Conservation (phyloP, 2,329 filamentous ascomycete genomes). For the Diaporthe nobilis region DNA sequence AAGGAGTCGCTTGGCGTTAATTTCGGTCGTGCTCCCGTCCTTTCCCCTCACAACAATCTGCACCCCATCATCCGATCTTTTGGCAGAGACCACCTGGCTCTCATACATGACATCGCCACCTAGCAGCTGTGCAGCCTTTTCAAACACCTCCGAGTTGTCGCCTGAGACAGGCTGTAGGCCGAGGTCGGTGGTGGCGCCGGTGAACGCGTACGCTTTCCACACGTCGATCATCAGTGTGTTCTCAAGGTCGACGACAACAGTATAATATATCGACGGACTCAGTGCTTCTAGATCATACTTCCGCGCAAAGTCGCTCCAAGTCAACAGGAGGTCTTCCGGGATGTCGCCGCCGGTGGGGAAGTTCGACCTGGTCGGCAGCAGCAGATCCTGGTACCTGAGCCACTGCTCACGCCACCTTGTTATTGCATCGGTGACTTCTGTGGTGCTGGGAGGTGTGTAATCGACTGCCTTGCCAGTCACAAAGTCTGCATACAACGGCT, state of each 20-base stretch:
- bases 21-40: conserved; percentile 2
- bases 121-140: neutral
- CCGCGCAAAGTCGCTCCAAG: conserved; percentile 2
- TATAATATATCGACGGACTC: neutral
- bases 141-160: conserved; percentile 3
- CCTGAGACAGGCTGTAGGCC: conserved; percentile 4
- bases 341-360: conserved; percentile 6
- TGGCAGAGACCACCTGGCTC: neutral
- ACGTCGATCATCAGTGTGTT: neutral
- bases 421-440: neutral
- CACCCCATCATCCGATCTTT: neutral
- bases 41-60: neutral
- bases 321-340: conserved; percentile 6
- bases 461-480: neutral
- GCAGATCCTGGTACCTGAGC: conserved; percentile 9
- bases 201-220: conserved; percentile 24
- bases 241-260: conserved; percentile 8
- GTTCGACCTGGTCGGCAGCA: neutral
- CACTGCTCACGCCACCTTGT: conserved; percentile 6
- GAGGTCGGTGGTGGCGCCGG: neutral
- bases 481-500: conserved; percentile 2
- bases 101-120: neutral
- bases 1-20: conserved; percentile 7
- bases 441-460: neutral
- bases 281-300: neutral